phyloP scores from a whole-genome alignment of 352 stramenopile genomes.

The Phytopythium aichiense region DNA sequence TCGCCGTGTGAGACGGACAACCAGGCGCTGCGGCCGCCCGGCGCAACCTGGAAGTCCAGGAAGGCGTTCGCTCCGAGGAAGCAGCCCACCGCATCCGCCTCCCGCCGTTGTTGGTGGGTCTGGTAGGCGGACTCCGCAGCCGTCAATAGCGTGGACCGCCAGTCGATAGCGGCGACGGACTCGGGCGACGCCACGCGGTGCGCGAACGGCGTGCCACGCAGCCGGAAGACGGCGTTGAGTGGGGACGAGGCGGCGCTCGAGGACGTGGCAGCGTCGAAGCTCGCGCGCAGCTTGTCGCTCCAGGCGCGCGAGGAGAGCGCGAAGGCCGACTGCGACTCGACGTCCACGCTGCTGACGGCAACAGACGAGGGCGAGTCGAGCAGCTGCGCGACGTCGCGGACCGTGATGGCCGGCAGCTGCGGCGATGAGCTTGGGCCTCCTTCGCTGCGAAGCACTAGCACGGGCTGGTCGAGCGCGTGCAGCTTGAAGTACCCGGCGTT shows the following conservation, averaged over 20 bases:
- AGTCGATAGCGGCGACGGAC: conserved; percentile 54
- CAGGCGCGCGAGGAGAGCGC: conserved; percentile 25
- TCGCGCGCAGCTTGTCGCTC: conserved; percentile 12
- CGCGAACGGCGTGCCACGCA: conserved; percentile 37
- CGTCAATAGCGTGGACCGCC: conserved; percentile 26
- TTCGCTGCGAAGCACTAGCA: conserved; percentile 30
- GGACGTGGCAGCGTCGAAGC: neutral
- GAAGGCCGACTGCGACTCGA: conserved; percentile 32
- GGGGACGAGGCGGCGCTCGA: conserved; percentile 4
- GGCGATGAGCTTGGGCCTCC: neutral
- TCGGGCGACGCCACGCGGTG: conserved; percentile 38
- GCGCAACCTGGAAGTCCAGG: conserved; percentile 60
- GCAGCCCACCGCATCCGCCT: conserved; percentile 44
- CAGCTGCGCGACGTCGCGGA: conserved; percentile 24
- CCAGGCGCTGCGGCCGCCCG: conserved; percentile 54
- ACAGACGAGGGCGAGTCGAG: conserved; percentile 24
- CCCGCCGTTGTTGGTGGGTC: conserved; percentile 6
- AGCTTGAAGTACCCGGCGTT: conserved; percentile 33
- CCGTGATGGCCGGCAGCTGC: conserved; percentile 29
- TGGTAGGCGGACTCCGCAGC: conserved; percentile 10
- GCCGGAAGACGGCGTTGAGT: conserved; percentile 49
- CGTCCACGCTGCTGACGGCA: conserved; percentile 29
- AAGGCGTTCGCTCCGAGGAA: conserved; percentile 54
- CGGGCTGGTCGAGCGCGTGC: conserved; percentile 36
- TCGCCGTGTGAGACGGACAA: conserved; percentile 59